Evolutionary conservation across 805 yeast genomes (phyloP).

Genomic region (Yamadazyma scolyti): DNA sequence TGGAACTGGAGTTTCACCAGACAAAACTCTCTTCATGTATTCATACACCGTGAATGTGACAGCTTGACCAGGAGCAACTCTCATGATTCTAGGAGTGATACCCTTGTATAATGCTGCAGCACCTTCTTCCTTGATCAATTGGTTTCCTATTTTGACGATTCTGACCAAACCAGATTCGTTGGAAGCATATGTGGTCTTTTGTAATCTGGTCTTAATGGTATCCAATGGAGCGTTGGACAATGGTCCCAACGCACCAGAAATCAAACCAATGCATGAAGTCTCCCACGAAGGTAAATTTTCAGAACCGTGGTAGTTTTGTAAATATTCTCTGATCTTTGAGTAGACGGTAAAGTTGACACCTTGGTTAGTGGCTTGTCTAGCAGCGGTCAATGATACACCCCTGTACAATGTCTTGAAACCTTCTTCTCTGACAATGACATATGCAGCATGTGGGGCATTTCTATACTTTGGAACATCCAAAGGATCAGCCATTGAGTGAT

Average conservation of each 20-base stretch:
- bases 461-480: slow-evolving; percentile 78
- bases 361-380: slow-evolving; percentile 97
- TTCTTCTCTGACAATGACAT: slow-evolving; percentile 82
- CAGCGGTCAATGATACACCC: slow-evolving; percentile 94
- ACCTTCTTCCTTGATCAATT: slow-evolving; percentile 86
- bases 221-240: slow-evolving; percentile 96
- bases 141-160: slow-evolving; percentile 75
- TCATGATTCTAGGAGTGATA: slow-evolving; percentile 97
- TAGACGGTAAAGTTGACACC: slow-evolving; percentile 97
- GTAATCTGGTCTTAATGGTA: slow-evolving; percentile 95
- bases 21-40: slow-evolving; percentile 66
- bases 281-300: slow-evolving; percentile 85
- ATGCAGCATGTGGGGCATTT: slow-evolving; percentile 89
- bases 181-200: slow-evolving; percentile 74
- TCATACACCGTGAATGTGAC: slow-evolving; percentile 97
- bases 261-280: slow-evolving; percentile 84
- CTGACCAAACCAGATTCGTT: slow-evolving; percentile 70
- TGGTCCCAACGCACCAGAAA: slow-evolving; percentile 97
- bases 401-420: slow-evolving; percentile 86
- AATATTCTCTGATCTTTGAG: slow-evolving; percentile 71
- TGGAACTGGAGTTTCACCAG: slow-evolving; percentile 23
- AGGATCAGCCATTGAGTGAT: slow-evolving; percentile 84
- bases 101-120: slow-evolving; percentile 51
- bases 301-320: slow-evolving; percentile 57
- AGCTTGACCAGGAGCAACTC: slow-evolving; percentile 99